Evolutionary conservation across 352 stramenopile species (phyloP), one percentile per base, ranked within the genome.

Genomic region (Phytopythium kandeliae): DNA sequence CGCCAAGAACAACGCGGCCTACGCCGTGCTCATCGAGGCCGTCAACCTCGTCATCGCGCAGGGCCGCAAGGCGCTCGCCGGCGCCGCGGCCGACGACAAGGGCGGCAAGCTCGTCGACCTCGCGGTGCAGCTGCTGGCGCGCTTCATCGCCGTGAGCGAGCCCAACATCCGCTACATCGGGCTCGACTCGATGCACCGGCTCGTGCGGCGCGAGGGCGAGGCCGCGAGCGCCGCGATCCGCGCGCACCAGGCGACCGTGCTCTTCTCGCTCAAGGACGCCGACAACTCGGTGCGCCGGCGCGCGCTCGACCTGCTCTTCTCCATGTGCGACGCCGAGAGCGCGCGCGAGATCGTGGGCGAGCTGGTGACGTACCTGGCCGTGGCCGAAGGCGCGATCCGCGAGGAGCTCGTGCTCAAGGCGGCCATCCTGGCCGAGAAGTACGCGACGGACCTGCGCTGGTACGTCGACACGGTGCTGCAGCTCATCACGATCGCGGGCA

Each of bases 391-490:
- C 15, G 82, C 75, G 2, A 98, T 99, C 62, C 70, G 80, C 25
- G 88, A 96, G 41, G 90, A 97, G 58, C 98, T 99, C 69, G 96
- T 99, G 42, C 79, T 99, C n/a, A 99, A 99, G 67, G 97, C 98
- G 47, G 97, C 97, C 45, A 98, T 99, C 70, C 67, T 99, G 41
- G 95, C 96, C 19, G 96, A 99, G 64, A 97, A 98, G 48, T 99
- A 98, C 76, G 92, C 96, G 9, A 95, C 85, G 22, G 92, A 99
- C 67, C 74, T 98, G 47, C 79, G 86, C 52, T 92, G 78, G 95
- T 99, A 99, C 61, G 91, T 99, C 25, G 97, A 99, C 78, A 98
- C 95, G 15, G 96, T 99, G 60, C 75, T 99, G 4, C 95, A 98
- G 62, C 80, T 99, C 19, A 96, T 99, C 60, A 96, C 89, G 21